phyloP scores from a whole-genome alignment of 345 rosid species.

The Xanthoceras sorbifolium region DNA sequence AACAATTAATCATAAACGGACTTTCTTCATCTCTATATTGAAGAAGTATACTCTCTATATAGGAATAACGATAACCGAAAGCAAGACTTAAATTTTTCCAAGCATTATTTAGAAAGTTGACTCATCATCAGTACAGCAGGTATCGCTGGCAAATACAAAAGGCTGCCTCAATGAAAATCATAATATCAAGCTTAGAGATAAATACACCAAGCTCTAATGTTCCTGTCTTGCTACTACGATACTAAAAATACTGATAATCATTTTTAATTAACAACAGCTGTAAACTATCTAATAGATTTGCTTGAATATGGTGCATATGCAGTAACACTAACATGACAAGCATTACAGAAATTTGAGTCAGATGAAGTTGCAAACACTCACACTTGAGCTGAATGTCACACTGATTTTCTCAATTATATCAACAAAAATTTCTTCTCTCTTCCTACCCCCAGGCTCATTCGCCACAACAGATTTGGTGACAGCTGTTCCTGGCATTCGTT shows the following conservation, averaged over 20 bases:
- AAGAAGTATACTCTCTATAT: background rate
- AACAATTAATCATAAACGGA: background rate
- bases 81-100: background rate
- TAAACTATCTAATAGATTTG: background rate
- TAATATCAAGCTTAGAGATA: background rate
- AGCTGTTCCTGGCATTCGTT: constrained; percentile 98
- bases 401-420: constrained; percentile 98
- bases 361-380: constrained; percentile 42
- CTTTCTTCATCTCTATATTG: background rate
- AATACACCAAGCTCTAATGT: background rate
- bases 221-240: background rate
- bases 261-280: background rate
- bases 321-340: background rate
- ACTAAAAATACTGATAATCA: background rate
- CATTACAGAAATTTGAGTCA: constrained; percentile 4
- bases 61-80: background rate
- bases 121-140: background rate
- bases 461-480: constrained; percentile 97
- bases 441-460: constrained; percentile 96
- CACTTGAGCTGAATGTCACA: constrained; percentile 98
- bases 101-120: background rate
- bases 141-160: background rate
- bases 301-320: background rate
- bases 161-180: background rate
- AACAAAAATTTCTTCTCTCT: constrained; percentile 96